Evolutionary conservation across 352 stramenopile species (phyloP), one percentile per base, ranked within the genome.

Genomic region (Phytophthora pisi): DNA sequence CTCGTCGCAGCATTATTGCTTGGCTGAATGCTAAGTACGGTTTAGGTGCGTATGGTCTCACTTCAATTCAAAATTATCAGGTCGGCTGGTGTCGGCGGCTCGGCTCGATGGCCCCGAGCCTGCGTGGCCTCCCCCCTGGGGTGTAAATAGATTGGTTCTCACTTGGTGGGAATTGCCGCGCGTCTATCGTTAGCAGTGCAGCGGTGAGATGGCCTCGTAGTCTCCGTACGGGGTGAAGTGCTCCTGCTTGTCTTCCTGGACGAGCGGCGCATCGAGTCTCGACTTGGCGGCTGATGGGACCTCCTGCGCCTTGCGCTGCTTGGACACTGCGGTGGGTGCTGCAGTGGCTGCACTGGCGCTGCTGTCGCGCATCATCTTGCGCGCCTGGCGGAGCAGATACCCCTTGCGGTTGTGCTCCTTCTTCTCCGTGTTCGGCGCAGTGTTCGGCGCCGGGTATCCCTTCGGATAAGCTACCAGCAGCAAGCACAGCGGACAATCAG

Each of bases 351-450:
- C 45, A 5, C 16, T 58, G 13, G 47, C 60, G 50, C 42, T 45
- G 18, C 49, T 51, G 11, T 83, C 73, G 61, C 74, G 69, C 54
- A 78, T 73, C 64, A 84, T 54, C 38, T 77, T 90, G 40, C 85
- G 78, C 1, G 69, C 75, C 46, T 90, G 82, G 7, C 85, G 85
- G 45, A 93, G 73, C 0, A 74, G 69, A 64, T 93, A 93, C 2
- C 85, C 85, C 31, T 87, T 89, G 13, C 85, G 78, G 51, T 93
- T 93, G 64, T 93, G 85, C 59, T 91, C 85, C 61, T 93, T 93
- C 42, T 90, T 93, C 50, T 69, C 56, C 10, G 40, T 42, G 11
- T 16, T 42, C 31, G 51, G 43, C 13, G 57, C 38, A 23, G 34
- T 43, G 13, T 43, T 43, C 38, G 51, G 43, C 16, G 57, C 38